phyloP scores from a whole-genome alignment of 148 eudicot genomes.

The Pouteria glomerata region DNA sequence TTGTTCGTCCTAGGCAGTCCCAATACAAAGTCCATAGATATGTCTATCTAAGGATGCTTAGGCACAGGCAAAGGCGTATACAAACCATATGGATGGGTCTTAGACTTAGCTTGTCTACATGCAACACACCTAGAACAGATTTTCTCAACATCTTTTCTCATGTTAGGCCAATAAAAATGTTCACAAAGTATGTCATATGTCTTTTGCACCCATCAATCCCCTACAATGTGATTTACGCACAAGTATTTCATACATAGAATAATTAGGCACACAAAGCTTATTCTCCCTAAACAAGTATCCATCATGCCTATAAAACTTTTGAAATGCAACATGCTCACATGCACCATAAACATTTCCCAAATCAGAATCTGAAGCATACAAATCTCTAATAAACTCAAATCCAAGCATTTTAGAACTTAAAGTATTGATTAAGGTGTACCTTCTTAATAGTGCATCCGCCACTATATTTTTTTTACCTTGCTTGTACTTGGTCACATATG shows the following conservation, averaged over 20 bases:
- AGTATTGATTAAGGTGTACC: not conserved
- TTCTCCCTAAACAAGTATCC: no score
- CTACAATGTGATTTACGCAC: not conserved
- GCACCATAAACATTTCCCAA: not conserved
- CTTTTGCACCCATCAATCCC: not conserved
- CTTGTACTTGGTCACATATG: constrained; percentile 1
- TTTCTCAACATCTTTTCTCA: not conserved
- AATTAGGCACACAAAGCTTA: not conserved
- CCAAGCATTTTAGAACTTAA: not conserved
- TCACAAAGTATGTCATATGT: not conserved
- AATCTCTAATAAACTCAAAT: not conserved
- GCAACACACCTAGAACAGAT: not conserved
- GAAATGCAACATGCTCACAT: not conserved
- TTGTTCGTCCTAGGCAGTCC: not conserved
- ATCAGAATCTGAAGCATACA: not conserved
- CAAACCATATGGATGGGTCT: no score
- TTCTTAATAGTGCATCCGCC: constrained; percentile 2
- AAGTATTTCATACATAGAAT: not conserved
- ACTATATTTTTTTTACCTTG: not conserved
- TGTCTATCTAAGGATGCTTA: not conserved
- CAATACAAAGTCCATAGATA: no score
- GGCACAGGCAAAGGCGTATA: no score
- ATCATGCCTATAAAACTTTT: no score
- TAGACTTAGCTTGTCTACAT: not conserved
- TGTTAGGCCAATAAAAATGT: constrained; percentile 5